Evolutionary conservation across 1,139 yeast genomes (phyloP).

Genomic region (Scheffersomyces segobiensis): DNA sequence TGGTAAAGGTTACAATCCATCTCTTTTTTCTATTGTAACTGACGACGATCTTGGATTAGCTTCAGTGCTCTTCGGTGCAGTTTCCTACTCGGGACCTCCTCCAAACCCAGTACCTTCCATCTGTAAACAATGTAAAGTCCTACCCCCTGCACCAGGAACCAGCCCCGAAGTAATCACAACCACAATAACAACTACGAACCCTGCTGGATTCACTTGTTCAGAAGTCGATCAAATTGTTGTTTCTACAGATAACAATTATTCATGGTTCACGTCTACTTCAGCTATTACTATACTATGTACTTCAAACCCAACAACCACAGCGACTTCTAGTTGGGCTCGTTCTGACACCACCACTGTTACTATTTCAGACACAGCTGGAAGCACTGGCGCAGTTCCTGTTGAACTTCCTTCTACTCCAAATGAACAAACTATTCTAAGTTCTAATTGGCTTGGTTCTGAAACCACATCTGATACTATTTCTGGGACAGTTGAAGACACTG

Average conservation of each 20-base stretch:
- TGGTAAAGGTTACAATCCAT: neutral
- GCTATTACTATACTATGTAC: conserved; percentile 1
- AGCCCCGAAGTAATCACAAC: conserved; percentile 2
- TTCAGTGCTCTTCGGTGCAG: conserved; percentile 12
- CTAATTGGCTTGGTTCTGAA: conserved; percentile 13
- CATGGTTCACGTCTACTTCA: conserved; percentile 1
- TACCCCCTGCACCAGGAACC: conserved; percentile 8
- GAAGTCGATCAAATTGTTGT: conserved; percentile 6
- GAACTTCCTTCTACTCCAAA: conserved; percentile 8
- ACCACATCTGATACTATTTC: too few relatives aligned
- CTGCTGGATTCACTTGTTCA: conserved; percentile 7
- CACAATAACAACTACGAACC: conserved; percentile 6
- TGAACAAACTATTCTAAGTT: conserved; percentile 12
- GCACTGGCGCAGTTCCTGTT: conserved; percentile 8
- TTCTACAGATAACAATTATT: neutral
- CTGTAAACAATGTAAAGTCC: conserved; percentile 14
- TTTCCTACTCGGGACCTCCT: conserved; percentile 16
- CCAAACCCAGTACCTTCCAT: conserved; percentile 16
- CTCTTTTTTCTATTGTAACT: neutral
- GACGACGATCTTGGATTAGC: neutral
- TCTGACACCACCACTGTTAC: conserved; percentile 7
- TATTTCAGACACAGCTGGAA: conserved; percentile 5
- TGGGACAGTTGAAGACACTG: too few relatives aligned
- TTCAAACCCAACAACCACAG: conserved; percentile 5
- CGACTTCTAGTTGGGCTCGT: conserved; percentile 13